These are phyloP conservation scores for Beauveria rudraprayagi DNA, from an alignment of 2,329 filamentous ascomycete species.

Conservation along the genomic window DNA sequence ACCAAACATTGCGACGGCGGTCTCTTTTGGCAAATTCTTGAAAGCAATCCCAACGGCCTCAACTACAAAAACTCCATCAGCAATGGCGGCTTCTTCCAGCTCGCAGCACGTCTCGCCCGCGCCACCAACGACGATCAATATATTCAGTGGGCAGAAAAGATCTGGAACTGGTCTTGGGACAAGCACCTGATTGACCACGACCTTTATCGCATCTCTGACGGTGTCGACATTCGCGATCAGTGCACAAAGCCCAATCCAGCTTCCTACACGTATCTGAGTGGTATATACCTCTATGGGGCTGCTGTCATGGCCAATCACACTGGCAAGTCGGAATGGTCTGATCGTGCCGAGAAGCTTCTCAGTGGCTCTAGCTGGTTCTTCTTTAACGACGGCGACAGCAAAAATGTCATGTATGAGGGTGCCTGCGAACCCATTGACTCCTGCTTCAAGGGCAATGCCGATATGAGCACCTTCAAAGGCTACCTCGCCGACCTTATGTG, in stretches of 20 bases:
- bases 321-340: constrained; percentile 42
- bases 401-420: constrained; percentile 56
- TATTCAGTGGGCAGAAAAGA: constrained; percentile 55
- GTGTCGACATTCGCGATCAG: constrained; percentile 45
- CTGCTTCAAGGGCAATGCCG: constrained; percentile 43
- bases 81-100: constrained; percentile 77
- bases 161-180: constrained; percentile 56
- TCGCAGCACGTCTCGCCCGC: constrained; percentile 66
- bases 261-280: constrained; percentile 59
- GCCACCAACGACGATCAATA: constrained; percentile 61
- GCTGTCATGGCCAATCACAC: constrained; percentile 57
- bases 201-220: constrained; percentile 51
- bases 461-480: constrained; percentile 62
- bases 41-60: constrained; percentile 59
- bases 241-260: constrained; percentile 45
- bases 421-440: constrained; percentile 51
- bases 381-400: constrained; percentile 40
- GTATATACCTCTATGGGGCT: constrained; percentile 57
- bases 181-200: constrained; percentile 48
- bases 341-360: constrained; percentile 45
- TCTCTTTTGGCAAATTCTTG: constrained; percentile 68
- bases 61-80: constrained; percentile 68
- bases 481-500: constrained; percentile 59
- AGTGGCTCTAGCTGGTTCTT: constrained; percentile 47
- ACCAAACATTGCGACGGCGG: constrained; percentile 56